Conservation (phyloP, 108 stramenopile genomes). For the Cyclostephanos tholiformis region DNA sequence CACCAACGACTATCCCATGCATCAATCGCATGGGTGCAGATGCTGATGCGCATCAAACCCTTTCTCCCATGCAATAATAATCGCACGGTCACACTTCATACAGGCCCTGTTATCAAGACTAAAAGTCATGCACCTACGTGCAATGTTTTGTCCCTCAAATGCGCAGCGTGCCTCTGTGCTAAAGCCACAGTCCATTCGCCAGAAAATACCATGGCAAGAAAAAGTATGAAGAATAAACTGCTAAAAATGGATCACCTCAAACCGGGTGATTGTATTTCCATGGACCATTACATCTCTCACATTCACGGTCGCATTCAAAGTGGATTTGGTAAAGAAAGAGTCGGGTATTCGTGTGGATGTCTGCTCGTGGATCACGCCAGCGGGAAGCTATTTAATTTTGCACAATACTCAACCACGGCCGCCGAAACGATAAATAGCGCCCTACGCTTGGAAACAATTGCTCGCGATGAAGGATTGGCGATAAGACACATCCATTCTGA, state of each 20-base stretch:
- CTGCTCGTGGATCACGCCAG: too few relatives aligned
- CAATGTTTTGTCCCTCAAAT: too few relatives aligned
- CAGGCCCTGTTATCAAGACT: not conserved
- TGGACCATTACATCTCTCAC: constrained; percentile 42
- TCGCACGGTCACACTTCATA: not conserved
- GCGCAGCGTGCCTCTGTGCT: too few relatives aligned
- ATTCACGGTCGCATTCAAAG: constrained; percentile 33
- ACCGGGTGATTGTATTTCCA: constrained; percentile 45
- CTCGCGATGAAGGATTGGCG: constrained; percentile 25
- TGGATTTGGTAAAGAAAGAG: constrained; percentile 37
- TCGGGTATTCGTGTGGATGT: constrained; percentile 17
- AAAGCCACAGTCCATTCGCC: too few relatives aligned
- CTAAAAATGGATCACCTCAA: constrained; percentile 5
- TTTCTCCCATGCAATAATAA: too few relatives aligned
- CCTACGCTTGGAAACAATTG: constrained; percentile 24
- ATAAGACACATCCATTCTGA: constrained; percentile 47
- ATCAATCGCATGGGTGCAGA: not conserved
- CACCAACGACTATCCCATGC: not conserved
- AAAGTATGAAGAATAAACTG: not conserved
- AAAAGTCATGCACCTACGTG: too few relatives aligned
- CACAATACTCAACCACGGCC: constrained; percentile 33
- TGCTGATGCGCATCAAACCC: not conserved
- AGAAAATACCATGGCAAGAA: too few relatives aligned
- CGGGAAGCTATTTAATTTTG: constrained; percentile 9
- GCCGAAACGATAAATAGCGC: constrained; percentile 44